These are phyloP conservation scores for Kockiozyma suomiensis DNA, from an alignment of 805 yeast genomes.

Conservation along the genomic window DNA sequence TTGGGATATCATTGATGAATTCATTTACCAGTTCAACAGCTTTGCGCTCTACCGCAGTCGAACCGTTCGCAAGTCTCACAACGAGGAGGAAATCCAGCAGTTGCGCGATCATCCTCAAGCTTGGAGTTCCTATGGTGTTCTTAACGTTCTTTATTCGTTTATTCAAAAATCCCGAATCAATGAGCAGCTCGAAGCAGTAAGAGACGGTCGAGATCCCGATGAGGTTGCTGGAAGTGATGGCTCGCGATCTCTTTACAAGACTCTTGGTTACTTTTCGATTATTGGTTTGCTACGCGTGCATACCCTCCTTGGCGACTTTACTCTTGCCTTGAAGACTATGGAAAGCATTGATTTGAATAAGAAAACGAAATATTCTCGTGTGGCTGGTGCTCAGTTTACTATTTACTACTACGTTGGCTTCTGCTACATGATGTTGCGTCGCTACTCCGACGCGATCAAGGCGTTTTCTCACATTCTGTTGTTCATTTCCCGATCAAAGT, in stretches of 20 bases:
- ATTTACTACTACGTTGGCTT: slow-evolving; percentile 56
- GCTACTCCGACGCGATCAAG: slow-evolving; percentile 55
- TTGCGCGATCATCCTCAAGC: slow-evolving; percentile 47
- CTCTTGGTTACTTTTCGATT: slow-evolving; percentile 52
- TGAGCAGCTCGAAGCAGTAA: slow-evolving; percentile 46
- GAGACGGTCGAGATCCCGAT: slow-evolving; percentile 40
- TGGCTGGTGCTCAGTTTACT: slow-evolving; percentile 55
- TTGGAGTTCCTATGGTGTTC: slow-evolving; percentile 53
- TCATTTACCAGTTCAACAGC: slow-evolving; percentile 54
- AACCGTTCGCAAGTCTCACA: slow-evolving; percentile 41
- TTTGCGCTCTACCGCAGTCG: slow-evolving; percentile 49
- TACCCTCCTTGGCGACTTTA: slow-evolving; percentile 53
- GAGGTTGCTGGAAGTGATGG: slow-evolving; percentile 52
- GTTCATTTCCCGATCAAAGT: slow-evolving; percentile 51
- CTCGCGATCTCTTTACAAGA: slow-evolving; percentile 48
- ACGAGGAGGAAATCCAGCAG: slow-evolving; percentile 44
- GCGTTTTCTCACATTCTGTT: slow-evolving; percentile 52
- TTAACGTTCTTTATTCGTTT: slow-evolving; percentile 53
- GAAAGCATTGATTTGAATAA: slow-evolving; percentile 52
- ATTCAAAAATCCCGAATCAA: slow-evolving; percentile 47
- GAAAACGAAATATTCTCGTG: slow-evolving; percentile 51
- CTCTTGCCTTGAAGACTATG: slow-evolving; percentile 53
- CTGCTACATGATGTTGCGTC: slow-evolving; percentile 54
- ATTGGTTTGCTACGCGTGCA: slow-evolving; percentile 56
- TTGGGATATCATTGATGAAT: slow-evolving; percentile 57